Percentiles rank a stretch among this genome's conserved stretches.
phyloP scores from a whole-genome alignment of 176 grass and related monocot species.

The Carex littledalei region DNA sequence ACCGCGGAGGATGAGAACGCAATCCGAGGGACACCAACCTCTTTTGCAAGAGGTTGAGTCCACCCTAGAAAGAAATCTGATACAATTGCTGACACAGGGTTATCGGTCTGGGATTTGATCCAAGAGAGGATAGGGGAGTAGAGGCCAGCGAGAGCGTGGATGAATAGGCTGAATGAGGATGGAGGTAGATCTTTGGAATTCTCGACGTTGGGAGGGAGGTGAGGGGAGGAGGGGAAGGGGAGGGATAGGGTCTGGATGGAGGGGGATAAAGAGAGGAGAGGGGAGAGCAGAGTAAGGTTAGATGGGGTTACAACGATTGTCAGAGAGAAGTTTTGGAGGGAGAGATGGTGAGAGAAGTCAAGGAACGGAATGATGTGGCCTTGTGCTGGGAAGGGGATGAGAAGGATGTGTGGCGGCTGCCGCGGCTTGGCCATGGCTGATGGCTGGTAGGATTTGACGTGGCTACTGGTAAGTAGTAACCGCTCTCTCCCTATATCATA shows the following conservation, averaged over 20 bases:
- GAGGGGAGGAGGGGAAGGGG: conserved; percentile 21
- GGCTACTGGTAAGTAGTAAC: not conserved
- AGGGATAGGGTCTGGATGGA: conserved; percentile 13
- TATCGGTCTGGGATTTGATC: not conserved
- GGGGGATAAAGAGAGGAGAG: conserved; percentile 15
- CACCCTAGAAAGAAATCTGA: conserved; percentile 66
- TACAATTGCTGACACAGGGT: conserved; percentile 33
- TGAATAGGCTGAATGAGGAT: conserved; percentile 7
- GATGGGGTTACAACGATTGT: conserved; percentile 23
- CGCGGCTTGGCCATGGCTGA: not conserved
- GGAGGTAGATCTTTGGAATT: not conserved
- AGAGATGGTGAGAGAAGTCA: conserved; percentile 20
- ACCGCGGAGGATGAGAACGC: conserved; percentile 33
- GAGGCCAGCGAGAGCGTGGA: conserved; percentile 34
- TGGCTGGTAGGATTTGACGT: not conserved
- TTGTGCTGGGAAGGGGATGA: conserved; percentile 17
- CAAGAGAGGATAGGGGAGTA: not conserved
- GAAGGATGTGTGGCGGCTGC: conserved; percentile 4
- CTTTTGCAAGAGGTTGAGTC: conserved; percentile 37
- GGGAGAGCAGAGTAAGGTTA: conserved; percentile 14
- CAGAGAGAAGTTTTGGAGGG: conserved; percentile 19
- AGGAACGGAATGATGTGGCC: conserved; percentile 31
- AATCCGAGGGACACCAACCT: conserved; percentile 48
- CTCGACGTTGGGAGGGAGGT: not conserved
- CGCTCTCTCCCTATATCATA: not conserved